A percentile compares a stretch with the other conserved stretches of the same genome.
phyloP scores from a whole-genome alignment of 2,329 filamentous ascomycete genomes.

The Calonectria hongkongensis region DNA sequence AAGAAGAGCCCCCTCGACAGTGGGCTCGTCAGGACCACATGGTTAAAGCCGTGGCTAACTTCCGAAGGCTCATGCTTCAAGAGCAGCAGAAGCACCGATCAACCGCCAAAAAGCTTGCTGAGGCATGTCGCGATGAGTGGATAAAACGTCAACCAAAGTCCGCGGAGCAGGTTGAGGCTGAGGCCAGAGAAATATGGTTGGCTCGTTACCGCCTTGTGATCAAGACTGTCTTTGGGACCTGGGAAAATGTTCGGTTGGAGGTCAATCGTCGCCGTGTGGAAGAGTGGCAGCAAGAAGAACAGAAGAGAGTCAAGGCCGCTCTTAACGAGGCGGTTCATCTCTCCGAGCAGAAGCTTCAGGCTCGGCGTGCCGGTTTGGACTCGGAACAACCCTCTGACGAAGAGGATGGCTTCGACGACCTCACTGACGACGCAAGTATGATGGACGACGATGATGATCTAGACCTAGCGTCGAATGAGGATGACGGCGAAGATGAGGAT shows the following conservation, averaged over 20 bases:
- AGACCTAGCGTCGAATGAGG: conserved; percentile 60
- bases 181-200: conserved; percentile 81
- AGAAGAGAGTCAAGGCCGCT: conserved; percentile 79
- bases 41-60: conserved; percentile 84
- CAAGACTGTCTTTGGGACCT: conserved; percentile 73
- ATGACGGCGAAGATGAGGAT: conserved; percentile 64
- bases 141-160: conserved; percentile 83
- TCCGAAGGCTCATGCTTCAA: conserved; percentile 85
- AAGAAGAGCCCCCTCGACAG: conserved; percentile 83
- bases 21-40: conserved; percentile 94
- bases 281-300: conserved; percentile 80
- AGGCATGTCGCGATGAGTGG: conserved; percentile 86
- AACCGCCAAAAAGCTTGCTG: conserved; percentile 86
- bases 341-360: conserved; percentile 81
- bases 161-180: conserved; percentile 86
- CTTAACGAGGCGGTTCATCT: conserved; percentile 84
- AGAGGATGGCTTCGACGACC: conserved; percentile 67
- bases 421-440: conserved; percentile 67
- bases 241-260: conserved; percentile 78
- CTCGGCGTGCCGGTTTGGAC: conserved; percentile 72
- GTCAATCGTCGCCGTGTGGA: conserved; percentile 76
- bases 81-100: conserved; percentile 87
- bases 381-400: conserved; percentile 70
- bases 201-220: conserved; percentile 83
- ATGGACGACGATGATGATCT: conserved; percentile 59